These are phyloP conservation scores for Annulohypoxylon truncatum DNA, from an alignment of 2,329 filamentous ascomycete genomes.

Conservation along the genomic window DNA sequence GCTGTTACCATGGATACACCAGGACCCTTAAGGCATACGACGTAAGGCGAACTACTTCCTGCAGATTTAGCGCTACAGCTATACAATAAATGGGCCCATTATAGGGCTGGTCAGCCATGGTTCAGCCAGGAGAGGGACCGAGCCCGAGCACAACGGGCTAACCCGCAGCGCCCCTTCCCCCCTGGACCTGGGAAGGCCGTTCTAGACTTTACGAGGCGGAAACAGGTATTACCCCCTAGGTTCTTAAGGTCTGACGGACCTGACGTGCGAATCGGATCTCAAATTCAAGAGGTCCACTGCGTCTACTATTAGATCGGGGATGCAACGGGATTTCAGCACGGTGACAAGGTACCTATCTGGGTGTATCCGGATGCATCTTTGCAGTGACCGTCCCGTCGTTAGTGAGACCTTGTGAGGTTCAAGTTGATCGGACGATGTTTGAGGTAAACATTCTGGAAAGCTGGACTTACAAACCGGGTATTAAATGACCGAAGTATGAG, in stretches of 20 bases:
- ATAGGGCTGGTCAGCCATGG: not conserved
- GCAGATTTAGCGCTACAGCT: not conserved
- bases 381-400: too few relatives aligned
- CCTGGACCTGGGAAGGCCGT: not conserved
- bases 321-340: not conserved
- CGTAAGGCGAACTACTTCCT: not conserved
- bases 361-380: too few relatives aligned
- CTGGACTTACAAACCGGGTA: too few relatives aligned
- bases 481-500: too few relatives aligned
- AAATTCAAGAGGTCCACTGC: not conserved
- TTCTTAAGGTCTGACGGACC: not conserved
- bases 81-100: not conserved
- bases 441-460: too few relatives aligned
- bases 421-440: too few relatives aligned
- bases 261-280: not conserved
- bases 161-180: not conserved
- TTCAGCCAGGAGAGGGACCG: not conserved
- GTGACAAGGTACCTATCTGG: too few relatives aligned
- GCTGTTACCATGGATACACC: not conserved
- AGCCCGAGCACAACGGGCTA: conserved; percentile 21
- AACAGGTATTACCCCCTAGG: not conserved
- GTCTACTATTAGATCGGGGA: too few relatives aligned
- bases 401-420: too few relatives aligned
- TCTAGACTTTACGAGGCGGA: not conserved
- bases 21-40: too few relatives aligned